Evolutionary conservation across 176 grass and related monocot genomes (phyloP), one percentile per base, ranked within the genome.

Genomic region (Dendrocalamus sinicus): DNA sequence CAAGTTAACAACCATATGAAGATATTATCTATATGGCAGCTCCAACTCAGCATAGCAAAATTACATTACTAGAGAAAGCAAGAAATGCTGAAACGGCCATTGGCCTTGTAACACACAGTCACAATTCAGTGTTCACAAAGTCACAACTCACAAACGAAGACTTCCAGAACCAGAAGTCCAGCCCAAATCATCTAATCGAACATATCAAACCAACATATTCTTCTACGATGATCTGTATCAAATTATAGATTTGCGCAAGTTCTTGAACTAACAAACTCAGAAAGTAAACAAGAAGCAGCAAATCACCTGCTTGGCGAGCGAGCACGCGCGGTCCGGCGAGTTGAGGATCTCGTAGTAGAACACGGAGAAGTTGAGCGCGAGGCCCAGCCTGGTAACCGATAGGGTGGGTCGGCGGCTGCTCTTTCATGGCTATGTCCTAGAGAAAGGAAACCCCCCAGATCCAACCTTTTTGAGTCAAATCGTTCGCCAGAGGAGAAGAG

Each of bases 261-360:
- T 52, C 39, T 14, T 67, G 17, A 30, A 48, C 1, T 30, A 83
- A 55, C 13, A 20, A 83, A 6, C 8, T 48, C 20, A 15, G 22
- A 59, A 37, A 26, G 2, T 41, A 40, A 75, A 60, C 12, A 43
- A 61, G 53, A 14, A 77, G 9, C 30, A 60, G 15, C 9, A 83
- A 66, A 30, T 70, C 63, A 95, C 95, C 91, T n/a, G 93, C 76
- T 98, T 95, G 74, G 95, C 95, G 48, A n/a, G 93, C 79, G 84
- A 79, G 84, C 95, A 98, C 95, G 79, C n/a, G n/a, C 90, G 92
- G 83, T 98, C 95, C 1, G 95, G 89, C 35, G 95, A 98, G 87
- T 95, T 98, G 70, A 98, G 90, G 87, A 98, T 98, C 93, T 98
- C 95, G 67, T 98, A 98, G 88, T 93, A 98, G 88, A 98, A 98